Conservation (phyloP, 805 yeast species). For the Metschnikowia reukaufii region DNA sequence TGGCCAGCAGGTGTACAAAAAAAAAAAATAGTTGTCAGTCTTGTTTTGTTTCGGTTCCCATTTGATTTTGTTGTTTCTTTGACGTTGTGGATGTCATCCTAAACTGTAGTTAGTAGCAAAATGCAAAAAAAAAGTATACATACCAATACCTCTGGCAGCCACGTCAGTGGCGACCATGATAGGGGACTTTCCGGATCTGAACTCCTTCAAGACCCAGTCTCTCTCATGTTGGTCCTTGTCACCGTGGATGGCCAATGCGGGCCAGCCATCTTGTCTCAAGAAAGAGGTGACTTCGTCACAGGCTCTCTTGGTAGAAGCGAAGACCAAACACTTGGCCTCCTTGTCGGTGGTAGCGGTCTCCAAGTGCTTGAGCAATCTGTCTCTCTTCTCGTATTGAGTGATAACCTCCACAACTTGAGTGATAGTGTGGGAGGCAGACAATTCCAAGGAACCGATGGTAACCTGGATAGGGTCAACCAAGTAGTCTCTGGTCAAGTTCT, state of each 20-base stretch:
- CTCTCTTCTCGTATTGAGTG: constrained; percentile 91
- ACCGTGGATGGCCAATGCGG: constrained; percentile 98
- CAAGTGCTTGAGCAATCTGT: constrained; percentile 78
- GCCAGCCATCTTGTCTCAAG: constrained; percentile 97
- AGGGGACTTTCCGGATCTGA: constrained; percentile 89
- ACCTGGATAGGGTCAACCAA: constrained; percentile 93
- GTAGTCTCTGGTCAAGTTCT: constrained; percentile 88
- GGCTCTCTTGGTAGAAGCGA: constrained; percentile 95
- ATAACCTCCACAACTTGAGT: constrained; percentile 91
- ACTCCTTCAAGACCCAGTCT: constrained; percentile 96
- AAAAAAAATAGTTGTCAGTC: too few species aligned
- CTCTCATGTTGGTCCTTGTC: constrained; percentile 97
- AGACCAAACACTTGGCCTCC: constrained; percentile 78
- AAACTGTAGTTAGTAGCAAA: constrained; percentile 24
- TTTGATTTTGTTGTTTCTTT: constrained; percentile 7
- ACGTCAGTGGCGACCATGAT: constrained; percentile 99
- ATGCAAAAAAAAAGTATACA: constrained; percentile 42
- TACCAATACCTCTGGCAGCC: constrained; percentile 99
- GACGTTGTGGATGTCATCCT: constrained; percentile 14
- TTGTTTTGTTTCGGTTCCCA: constrained; percentile 1
- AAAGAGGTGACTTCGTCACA: constrained; percentile 93
- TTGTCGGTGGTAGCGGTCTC: constrained; percentile 71
- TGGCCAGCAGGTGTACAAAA: constrained; percentile 13
- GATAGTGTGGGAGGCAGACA: constrained; percentile 95
- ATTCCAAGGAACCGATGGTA: constrained; percentile 91